Conservation (phyloP, 495 filamentous ascomycete species). For the Alectoria sarmentosa region DNA sequence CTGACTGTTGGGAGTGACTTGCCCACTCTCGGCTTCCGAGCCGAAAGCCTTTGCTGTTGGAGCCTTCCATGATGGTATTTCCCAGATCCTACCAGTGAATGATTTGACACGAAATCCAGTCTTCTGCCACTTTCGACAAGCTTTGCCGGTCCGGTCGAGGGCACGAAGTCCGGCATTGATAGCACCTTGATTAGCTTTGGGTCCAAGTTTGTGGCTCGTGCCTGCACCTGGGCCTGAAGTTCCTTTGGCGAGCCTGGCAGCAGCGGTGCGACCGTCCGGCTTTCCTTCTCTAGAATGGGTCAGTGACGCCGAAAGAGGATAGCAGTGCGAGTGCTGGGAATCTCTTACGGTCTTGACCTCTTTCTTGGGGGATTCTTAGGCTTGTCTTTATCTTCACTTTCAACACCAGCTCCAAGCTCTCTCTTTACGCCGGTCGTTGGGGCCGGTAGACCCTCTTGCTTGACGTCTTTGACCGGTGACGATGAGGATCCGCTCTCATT, state of each 20-base stretch:
- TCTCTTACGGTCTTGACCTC: conserved; percentile 81
- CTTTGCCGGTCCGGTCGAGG: conserved; percentile 80
- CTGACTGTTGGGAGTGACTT: conserved; percentile 57
- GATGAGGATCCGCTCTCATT: conserved; percentile 36
- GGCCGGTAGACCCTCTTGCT: conserved; percentile 53
- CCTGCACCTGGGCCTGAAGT: conserved; percentile 26
- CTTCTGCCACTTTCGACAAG: conserved; percentile 86
- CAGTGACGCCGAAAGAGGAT: conserved; percentile 24
- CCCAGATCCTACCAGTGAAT: conserved; percentile 87
- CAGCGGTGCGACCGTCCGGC: conserved; percentile 39
- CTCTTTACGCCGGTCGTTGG: conserved; percentile 54
- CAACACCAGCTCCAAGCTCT: conserved; percentile 49
- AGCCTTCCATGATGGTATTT: conserved; percentile 75
- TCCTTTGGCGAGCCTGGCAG: conserved; percentile 22
- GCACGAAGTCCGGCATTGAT: conserved; percentile 96
- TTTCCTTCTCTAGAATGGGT: conserved; percentile 49
- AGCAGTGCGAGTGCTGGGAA: conserved; percentile 15
- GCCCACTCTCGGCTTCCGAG: conserved; percentile 36
- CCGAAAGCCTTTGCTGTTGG: conserved; percentile 46
- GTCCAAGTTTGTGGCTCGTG: conserved; percentile 73
- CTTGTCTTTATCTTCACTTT: conserved; percentile 55
- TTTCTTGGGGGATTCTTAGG: conserved; percentile 95
- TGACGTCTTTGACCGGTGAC: conserved; percentile 46
- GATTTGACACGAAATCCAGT: conserved; percentile 78
- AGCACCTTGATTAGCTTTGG: conserved; percentile 94